Conservation (phyloP, 768 basidiomycete genomes). For the Boletus rex-veris region DNA sequence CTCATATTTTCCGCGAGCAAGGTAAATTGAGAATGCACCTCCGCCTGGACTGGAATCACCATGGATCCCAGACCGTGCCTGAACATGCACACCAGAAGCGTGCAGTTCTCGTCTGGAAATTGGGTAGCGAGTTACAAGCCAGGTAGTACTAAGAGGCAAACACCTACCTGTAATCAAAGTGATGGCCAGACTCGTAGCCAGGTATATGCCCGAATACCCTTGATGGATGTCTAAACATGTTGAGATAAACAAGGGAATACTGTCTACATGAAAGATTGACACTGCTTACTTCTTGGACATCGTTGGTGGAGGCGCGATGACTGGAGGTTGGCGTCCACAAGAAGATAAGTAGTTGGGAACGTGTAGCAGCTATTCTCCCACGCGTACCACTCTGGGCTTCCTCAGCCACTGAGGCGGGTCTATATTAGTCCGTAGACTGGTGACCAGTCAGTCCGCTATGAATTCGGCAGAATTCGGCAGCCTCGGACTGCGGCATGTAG, state of each 20-base stretch:
- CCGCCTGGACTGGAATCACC: not conserved
- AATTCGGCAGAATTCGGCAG: too few relatives aligned
- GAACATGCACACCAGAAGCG: not conserved
- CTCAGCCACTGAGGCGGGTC: too few relatives aligned
- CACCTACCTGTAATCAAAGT: not conserved
- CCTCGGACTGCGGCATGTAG: too few relatives aligned
- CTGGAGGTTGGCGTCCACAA: too few relatives aligned
- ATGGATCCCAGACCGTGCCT: not conserved
- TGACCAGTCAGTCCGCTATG: too few relatives aligned
- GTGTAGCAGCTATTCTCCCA: not conserved
- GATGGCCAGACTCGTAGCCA: not conserved
- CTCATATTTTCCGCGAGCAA: not conserved
- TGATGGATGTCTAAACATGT: not conserved
- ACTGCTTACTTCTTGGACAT: not conserved
- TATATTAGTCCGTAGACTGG: too few relatives aligned
- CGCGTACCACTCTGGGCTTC: too few relatives aligned
- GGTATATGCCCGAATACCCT: not conserved
- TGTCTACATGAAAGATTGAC: not conserved
- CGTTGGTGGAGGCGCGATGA: too few relatives aligned
- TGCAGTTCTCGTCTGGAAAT: not conserved
- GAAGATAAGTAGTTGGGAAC: too few relatives aligned
- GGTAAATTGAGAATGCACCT: not conserved
- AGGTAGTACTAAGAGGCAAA: not conserved
- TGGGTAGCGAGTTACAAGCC: not conserved
- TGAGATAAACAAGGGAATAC: not conserved